These are phyloP conservation scores for Dichotomopilus funicola DNA, from an alignment of 2,329 filamentous ascomycete genomes.

Conservation along the genomic window DNA sequence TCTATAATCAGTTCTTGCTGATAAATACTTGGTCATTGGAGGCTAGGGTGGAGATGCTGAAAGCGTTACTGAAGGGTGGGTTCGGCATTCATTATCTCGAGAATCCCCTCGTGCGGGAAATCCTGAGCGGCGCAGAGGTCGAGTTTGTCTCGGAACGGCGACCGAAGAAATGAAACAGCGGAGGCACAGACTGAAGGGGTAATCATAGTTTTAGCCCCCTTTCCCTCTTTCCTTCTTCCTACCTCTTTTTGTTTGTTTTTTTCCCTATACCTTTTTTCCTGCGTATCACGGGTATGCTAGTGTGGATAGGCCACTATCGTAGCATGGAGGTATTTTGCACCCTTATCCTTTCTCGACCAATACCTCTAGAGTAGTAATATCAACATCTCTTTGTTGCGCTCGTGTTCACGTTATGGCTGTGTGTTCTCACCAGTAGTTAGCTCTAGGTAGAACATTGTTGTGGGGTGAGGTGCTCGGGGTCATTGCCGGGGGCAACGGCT, in stretches of 20 bases:
- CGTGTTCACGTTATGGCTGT: too few species aligned
- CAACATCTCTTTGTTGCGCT: too few species aligned
- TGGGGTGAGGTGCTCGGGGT: too few species aligned
- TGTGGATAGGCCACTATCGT: too few species aligned
- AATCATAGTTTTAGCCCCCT: background rate
- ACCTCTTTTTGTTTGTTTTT: background rate
- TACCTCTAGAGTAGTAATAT: too few species aligned
- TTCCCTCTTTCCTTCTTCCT: background rate
- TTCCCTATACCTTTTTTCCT: background rate
- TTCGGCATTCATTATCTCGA: conserved; percentile 34
- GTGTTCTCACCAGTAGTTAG: too few species aligned
- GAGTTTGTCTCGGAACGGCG: conserved; percentile 21
- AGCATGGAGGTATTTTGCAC: too few species aligned
- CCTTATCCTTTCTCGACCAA: too few species aligned
- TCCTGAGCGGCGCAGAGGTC: conserved; percentile 30
- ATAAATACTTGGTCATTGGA: conserved; percentile 48
- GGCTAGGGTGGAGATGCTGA: conserved; percentile 43
- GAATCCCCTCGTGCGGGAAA: conserved; percentile 34
- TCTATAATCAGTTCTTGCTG: conserved; percentile 38
- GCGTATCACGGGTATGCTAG: background rate
- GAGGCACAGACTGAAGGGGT: background rate
- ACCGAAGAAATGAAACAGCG: conserved; percentile 8
- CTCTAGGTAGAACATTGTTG: too few species aligned
- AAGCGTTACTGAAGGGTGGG: conserved; percentile 42
- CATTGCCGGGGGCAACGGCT: too few species aligned